Evolutionary conservation across 768 basidiomycete species (phyloP).

Genomic region (Sutorius australiensis): DNA sequence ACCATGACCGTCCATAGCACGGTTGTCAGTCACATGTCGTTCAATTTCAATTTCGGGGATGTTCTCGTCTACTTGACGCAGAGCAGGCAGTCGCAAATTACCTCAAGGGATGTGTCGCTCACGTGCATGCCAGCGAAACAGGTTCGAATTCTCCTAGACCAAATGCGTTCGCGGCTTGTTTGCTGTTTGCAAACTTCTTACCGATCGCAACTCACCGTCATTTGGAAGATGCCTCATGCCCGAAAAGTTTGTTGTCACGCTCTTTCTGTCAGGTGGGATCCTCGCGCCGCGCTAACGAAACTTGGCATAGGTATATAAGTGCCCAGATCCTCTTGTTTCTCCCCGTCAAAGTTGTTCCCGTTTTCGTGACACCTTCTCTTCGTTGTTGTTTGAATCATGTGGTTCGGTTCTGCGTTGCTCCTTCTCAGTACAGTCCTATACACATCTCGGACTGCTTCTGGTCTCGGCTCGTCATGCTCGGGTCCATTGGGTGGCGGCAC

Average conservation of each 20-base stretch:
- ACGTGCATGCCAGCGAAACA: constrained; percentile 3
- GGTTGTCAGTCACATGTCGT: not conserved
- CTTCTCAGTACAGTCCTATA: constrained; percentile 12
- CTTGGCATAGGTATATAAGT: constrained; percentile 15
- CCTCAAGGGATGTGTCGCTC: not conserved
- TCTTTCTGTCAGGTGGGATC: not conserved
- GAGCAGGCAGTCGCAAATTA: not conserved
- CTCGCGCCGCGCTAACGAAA: not conserved
- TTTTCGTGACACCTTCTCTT: not conserved
- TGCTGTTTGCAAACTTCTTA: not conserved
- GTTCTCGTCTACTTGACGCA: constrained; percentile 1
- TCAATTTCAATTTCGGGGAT: constrained; percentile 10
- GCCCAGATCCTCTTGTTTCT: not conserved
- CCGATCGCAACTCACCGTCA: constrained; percentile 1
- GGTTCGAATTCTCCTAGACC: not conserved
- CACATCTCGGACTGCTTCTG: constrained; percentile 13
- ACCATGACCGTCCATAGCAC: not conserved
- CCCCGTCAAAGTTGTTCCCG: not conserved
- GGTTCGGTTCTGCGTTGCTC: not conserved
- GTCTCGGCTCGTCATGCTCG: constrained; percentile 47
- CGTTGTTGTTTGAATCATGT: constrained; percentile 4
- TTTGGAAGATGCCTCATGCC: not conserved
- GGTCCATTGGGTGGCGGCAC: constrained; percentile 45
- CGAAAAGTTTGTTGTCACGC: not conserved
- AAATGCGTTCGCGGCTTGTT: not conserved